A percentile compares a stretch with the other conserved stretches of the same genome.
phyloP scores from a whole-genome alignment of 768 basidiomycete species.

The Russula brevipes region DNA sequence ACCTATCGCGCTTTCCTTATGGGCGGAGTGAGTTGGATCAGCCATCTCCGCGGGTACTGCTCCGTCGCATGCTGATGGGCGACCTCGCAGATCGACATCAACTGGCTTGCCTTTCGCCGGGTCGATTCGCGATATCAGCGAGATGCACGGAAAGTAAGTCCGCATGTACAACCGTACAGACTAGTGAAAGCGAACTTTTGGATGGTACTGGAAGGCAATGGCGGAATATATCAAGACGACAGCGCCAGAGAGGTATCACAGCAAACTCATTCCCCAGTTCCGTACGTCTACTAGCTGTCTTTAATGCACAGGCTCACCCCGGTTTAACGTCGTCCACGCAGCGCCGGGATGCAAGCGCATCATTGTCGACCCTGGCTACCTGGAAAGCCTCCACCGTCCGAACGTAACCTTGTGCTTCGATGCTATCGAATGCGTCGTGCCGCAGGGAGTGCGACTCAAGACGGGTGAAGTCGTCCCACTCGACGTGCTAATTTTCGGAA shows the following conservation, averaged over 20 bases:
- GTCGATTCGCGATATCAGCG: conserved; percentile 6
- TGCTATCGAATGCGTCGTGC: conserved; percentile 43
- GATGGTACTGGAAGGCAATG: conserved; percentile 33
- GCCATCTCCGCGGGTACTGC: not conserved
- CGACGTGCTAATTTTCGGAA: conserved; percentile 55
- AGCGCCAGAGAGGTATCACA: conserved; percentile 35
- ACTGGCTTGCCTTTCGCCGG: not conserved
- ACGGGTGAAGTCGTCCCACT: conserved; percentile 46
- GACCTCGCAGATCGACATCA: conserved; percentile 5
- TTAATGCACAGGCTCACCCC: not conserved
- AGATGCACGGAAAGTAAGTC: conserved; percentile 4
- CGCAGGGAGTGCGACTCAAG: conserved; percentile 46
- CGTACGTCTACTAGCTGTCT: conserved; percentile 33
- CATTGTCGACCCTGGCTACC: conserved; percentile 55
- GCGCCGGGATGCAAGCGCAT: conserved; percentile 62
- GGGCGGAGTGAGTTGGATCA: conserved; percentile 37
- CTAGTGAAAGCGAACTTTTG: not conserved
- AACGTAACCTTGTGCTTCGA: conserved; percentile 52
- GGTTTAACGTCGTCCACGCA: conserved; percentile 22
- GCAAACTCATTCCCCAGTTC: conserved; percentile 45
- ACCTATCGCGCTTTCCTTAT: conserved; percentile 45
- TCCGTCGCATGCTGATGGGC: not conserved
- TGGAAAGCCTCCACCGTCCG: conserved; percentile 45
- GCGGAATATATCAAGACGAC: conserved; percentile 42
- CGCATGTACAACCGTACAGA: not conserved